A percentile compares a stretch with the other conserved stretches of the same genome.
phyloP scores from a whole-genome alignment of 352 stramenopile genomes.

The Pythium scleroteichum region DNA sequence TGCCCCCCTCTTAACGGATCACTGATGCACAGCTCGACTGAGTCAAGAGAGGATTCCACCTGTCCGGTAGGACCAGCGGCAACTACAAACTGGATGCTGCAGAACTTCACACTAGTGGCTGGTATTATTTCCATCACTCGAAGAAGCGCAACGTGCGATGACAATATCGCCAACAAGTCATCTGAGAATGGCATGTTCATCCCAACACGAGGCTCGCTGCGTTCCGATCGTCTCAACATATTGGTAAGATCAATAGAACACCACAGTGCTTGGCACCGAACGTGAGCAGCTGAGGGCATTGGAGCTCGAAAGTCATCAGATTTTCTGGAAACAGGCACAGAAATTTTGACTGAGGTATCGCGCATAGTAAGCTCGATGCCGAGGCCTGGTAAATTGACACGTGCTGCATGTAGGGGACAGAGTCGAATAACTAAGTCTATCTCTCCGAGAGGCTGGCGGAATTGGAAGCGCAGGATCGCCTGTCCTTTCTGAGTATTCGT shows the following conservation, averaged over 20 bases:
- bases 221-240: neutral
- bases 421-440: conserved; percentile 8
- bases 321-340: conserved; percentile 11
- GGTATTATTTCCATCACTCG: conserved; percentile 17
- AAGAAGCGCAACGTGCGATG: neutral
- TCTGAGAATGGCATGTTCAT: too few relatives aligned
- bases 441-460: neutral
- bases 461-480: neutral
- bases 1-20: neutral
- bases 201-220: neutral
- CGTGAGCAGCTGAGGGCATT: conserved; percentile 8
- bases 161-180: too few relatives aligned
- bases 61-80: conserved; percentile 4
- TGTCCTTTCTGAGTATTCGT: conserved; percentile 5
- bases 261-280: conserved; percentile 2
- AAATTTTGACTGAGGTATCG: neutral
- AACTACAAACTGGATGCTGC: neutral
- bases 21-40: neutral
- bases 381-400: neutral
- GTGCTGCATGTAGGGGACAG: conserved; percentile 3
- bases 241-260: conserved; percentile 7
- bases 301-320: conserved; percentile 9
- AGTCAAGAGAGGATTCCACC: neutral
- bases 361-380: conserved; percentile 2
- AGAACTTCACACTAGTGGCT: conserved; percentile 4